phyloP scores from a whole-genome alignment of 371 early-diverging fungal genomes.

The Lichtheimia ornata region DNA sequence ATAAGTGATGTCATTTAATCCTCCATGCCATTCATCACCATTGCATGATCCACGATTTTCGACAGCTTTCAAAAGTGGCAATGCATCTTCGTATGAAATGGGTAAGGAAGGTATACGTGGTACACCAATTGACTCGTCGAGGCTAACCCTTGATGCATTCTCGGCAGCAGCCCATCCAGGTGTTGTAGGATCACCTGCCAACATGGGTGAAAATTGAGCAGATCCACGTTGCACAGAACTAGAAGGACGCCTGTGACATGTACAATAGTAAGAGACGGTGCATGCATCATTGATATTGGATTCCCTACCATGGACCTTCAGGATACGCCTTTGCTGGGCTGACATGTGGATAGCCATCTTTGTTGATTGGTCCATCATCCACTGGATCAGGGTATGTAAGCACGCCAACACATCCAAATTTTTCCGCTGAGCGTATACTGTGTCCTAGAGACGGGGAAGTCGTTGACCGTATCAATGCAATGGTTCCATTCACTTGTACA shows the following conservation, averaged over 20 bases:
- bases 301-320: slow-evolving; percentile 51
- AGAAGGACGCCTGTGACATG: slow-evolving; percentile 24
- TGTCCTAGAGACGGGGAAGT: slow-evolving; percentile 47
- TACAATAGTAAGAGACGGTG: slow-evolving; percentile 18
- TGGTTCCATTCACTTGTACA: slow-evolving; percentile 47
- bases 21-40: slow-evolving; percentile 43
- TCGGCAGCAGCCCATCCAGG: slow-evolving; percentile 58
- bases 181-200: slow-evolving; percentile 68
- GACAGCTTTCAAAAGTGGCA: slow-evolving; percentile 52
- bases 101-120: slow-evolving; percentile 68
- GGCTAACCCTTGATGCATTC: slow-evolving; percentile 51
- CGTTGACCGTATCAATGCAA: slow-evolving; percentile 66
- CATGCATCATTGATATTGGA: neutral
- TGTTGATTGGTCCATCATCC: slow-evolving; percentile 21
- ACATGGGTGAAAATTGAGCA: slow-evolving; percentile 43
- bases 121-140: slow-evolving; percentile 44
- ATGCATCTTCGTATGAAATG: slow-evolving; percentile 64
- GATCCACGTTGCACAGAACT: slow-evolving; percentile 63
- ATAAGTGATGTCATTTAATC: slow-evolving; percentile 46
- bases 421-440: slow-evolving; percentile 62
- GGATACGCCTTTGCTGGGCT: slow-evolving; percentile 60
- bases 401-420: slow-evolving; percentile 57
- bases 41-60: slow-evolving; percentile 40
- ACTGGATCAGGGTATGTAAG: slow-evolving; percentile 37
- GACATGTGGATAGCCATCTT: slow-evolving; percentile 18